Percentiles rank a stretch among this genome's conserved stretches.
These are phyloP conservation scores for Suhomyces terraborum DNA, from an alignment of 1,139 yeast genomes.

Conservation along the genomic window DNA sequence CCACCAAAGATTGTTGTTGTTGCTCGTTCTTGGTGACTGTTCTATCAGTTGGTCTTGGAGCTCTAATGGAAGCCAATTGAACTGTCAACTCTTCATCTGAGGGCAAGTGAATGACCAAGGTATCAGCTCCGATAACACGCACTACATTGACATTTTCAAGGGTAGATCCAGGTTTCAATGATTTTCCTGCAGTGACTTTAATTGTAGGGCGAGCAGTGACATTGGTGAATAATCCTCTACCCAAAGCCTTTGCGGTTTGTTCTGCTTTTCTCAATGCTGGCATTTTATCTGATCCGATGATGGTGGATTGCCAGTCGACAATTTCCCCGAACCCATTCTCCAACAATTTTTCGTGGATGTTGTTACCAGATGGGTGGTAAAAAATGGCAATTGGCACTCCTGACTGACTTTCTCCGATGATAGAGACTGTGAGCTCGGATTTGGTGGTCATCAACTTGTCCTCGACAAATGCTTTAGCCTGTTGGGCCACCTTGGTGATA, in stretches of 20 bases:
- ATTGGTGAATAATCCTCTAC: conserved; percentile 63
- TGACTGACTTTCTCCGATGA: conserved; percentile 61
- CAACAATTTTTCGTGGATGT: conserved; percentile 65
- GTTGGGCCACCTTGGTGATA: conserved; percentile 55
- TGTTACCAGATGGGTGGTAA: conserved; percentile 73
- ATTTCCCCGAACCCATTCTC: conserved; percentile 73
- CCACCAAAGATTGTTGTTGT: conserved; percentile 52
- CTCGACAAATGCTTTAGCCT: conserved; percentile 67
- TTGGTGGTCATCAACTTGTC: conserved; percentile 65
- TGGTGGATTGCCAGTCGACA: conserved; percentile 80
- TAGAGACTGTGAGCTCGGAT: conserved; percentile 50
- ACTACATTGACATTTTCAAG: conserved; percentile 57
- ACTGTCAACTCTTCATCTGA: conserved; percentile 58
- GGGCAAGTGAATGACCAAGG: conserved; percentile 53
- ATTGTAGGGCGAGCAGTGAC: conserved; percentile 26
- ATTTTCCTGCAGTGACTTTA: conserved; percentile 18
- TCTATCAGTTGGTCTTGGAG: conserved; percentile 67
- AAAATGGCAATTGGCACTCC: conserved; percentile 65
- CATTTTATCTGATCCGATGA: conserved; percentile 70
- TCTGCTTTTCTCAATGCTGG: conserved; percentile 64
- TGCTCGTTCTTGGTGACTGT: conserved; percentile 45
- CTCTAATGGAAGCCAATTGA: conserved; percentile 72
- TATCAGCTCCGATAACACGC: conserved; percentile 69
- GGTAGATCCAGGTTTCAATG: conserved; percentile 48
- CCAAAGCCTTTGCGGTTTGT: conserved; percentile 61